Base-by-base conservation (phyloP, 2,329 filamentous ascomycete species). In the Aspergillus felis region DNA sequence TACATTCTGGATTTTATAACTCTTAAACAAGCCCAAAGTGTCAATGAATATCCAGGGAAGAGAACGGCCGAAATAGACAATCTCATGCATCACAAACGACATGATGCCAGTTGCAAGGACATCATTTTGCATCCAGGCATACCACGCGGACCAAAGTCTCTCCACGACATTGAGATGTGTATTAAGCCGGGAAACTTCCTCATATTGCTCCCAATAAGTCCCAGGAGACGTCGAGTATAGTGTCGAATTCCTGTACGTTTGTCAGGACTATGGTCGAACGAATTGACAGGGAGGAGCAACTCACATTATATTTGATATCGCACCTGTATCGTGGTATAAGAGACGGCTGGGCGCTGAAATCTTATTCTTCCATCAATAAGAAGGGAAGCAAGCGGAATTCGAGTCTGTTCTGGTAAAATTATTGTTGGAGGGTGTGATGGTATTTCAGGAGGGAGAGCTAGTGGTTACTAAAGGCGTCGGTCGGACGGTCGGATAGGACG, bases 51-150 rank as follows among this genome's bases (percentile, higher is more conserved):
- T 90, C 86, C 91, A 99, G 1, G 94, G 94, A 58, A 97, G 73
- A 58, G 83, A 89, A 65, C 94, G 87, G 67, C 94, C 94, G 71
- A 97, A 99, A 82, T 99, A 99, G 69, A 99, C 84, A 44, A 86
- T 55, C 78, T 99, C 94, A 81, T 99, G 94, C 85, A 97, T 91
- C 66, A 88, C 78, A 76, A 99, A 99, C 69, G 92, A 96, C 90
- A 97, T 89, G 80, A 99, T 94, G 60, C 94, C 94, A 3, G 94
- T 99, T 58, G 94, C 94, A 61, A 99, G 87, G 55, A 90, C 88
- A 78, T 99, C 94, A 75, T 99, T 99, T 76, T 96, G 91, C 89
- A 97, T 96, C 84, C 87, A 99, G 17, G 93, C 85, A 76, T 99
- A 99, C 93, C 92, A 97, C 44, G 92, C 87, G 77, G 90, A 89